Evolutionary conservation across 2,329 filamentous ascomycete species (phyloP).

Genomic region (Ascochyta rabiei): DNA sequence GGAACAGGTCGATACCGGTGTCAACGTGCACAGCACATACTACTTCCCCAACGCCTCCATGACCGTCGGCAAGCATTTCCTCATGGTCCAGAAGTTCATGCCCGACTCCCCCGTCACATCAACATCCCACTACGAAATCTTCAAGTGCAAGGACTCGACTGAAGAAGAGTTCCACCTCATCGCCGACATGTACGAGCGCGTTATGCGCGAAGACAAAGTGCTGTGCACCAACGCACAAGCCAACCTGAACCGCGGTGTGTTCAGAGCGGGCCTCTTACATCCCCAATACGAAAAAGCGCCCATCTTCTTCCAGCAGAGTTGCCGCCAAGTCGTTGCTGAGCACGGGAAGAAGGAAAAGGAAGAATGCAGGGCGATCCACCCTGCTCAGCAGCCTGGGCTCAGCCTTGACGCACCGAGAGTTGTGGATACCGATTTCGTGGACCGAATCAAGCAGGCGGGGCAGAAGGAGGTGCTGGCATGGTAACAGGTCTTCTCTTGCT

Average conservation of each 20-base stretch:
- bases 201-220: constrained; percentile 68
- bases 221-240: constrained; percentile 64
- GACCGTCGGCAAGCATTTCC: constrained; percentile 54
- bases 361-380: constrained; percentile 24
- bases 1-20: constrained; percentile 25
- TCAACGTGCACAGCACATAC: constrained; percentile 34
- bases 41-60: constrained; percentile 36
- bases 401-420: constrained; percentile 55
- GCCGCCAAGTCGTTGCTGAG: constrained; percentile 53
- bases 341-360: constrained; percentile 27
- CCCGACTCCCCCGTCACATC: constrained; percentile 57
- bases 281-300: constrained; percentile 64
- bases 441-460: constrained; percentile 6
- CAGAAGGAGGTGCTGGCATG: constrained; percentile 29
- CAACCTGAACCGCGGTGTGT: constrained; percentile 65
- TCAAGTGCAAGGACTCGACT: constrained; percentile 62
- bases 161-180: constrained; percentile 63
- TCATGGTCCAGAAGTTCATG: constrained; percentile 67
- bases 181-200: constrained; percentile 64
- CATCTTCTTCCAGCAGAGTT: constrained; percentile 60
- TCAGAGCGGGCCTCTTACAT: constrained; percentile 66
- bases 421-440: constrained; percentile 49
- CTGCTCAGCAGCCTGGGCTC: constrained; percentile 55
- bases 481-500: constrained; percentile 1
- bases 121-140: constrained; percentile 66